A percentile compares a stretch with the other conserved stretches of the same genome.
Conservation (phyloP, 163 green algal genomes). For the Scenedesmus sp. region DNA sequence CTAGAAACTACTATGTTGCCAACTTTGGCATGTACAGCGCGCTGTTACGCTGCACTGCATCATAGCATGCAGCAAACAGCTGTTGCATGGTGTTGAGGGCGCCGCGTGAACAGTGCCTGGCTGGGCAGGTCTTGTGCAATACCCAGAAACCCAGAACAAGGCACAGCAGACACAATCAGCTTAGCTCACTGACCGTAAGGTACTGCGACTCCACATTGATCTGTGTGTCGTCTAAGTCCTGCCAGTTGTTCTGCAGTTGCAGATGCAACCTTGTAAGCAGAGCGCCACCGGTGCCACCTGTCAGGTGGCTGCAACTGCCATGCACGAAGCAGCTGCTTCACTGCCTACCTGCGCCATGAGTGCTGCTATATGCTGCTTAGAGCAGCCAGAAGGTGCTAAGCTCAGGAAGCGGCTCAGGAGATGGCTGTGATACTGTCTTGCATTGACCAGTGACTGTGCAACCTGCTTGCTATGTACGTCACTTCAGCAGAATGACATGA, state of each 20-base stretch:
- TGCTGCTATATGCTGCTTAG: not conserved
- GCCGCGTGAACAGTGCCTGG: too few species aligned
- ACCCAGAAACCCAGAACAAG: too few species aligned
- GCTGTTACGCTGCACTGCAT: too few species aligned
- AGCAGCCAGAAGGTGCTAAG: not conserved
- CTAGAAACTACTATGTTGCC: too few species aligned
- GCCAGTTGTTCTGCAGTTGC: constrained; percentile 6
- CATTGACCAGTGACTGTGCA: not conserved
- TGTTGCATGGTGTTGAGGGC: too few species aligned
- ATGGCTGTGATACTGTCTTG: not conserved
- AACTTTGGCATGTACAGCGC: too few species aligned
- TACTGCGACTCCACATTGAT: constrained; percentile 62
- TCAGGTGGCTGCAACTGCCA: not conserved
- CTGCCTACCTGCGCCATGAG: not conserved
- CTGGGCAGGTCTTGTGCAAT: too few species aligned
- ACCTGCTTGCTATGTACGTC: not conserved
- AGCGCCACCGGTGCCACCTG: not conserved
- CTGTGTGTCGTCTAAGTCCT: constrained; percentile 29
- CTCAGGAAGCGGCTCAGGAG: not conserved
- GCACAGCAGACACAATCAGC: too few species aligned
- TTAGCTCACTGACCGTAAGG: constrained; percentile 35
- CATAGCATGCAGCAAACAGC: too few species aligned
- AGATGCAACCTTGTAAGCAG: not conserved
- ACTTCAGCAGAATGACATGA: not conserved
- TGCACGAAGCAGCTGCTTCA: not conserved